These are phyloP conservation scores for Przewalskia tangutica DNA, from an alignment of 257 asterid genomes.

Conservation along the genomic window DNA sequence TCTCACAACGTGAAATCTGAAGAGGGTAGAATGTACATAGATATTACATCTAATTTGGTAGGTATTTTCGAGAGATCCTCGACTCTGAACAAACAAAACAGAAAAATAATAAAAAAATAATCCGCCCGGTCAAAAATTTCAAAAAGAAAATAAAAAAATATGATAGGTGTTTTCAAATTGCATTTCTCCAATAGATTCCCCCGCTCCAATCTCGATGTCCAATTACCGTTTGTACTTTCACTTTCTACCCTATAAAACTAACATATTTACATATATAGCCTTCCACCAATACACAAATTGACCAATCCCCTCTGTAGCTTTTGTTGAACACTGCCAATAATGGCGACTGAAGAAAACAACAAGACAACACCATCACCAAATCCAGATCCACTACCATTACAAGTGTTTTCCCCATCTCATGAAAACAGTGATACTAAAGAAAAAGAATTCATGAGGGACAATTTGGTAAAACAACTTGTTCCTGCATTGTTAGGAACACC, in stretches of 20 bases:
- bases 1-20: too few species aligned
- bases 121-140: too few species aligned
- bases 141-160: too few species aligned
- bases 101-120: too few species aligned
- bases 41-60: too few species aligned
- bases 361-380: not conserved
- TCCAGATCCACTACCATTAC: conserved; percentile 23
- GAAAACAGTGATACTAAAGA: not conserved
- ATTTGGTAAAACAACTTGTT: not conserved
- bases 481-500: too few species aligned
- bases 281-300: not conserved
- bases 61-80: too few species aligned
- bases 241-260: not conserved
- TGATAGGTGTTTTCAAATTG: too few species aligned
- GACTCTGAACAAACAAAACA: too few species aligned
- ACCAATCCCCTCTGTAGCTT: not conserved
- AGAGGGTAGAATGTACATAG: too few species aligned
- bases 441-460: too few species aligned
- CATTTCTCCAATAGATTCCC: not conserved
- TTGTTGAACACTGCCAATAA: not conserved
- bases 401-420: conserved; percentile 9
- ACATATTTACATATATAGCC: not conserved
- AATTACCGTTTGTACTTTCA: not conserved
- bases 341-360: not conserved
- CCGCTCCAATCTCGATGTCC: not conserved